Percentiles rank a stretch among this genome's conserved stretches.
phyloP scores from a whole-genome alignment of 2,329 filamentous ascomycete genomes.

The Lecanicillium sp. region DNA sequence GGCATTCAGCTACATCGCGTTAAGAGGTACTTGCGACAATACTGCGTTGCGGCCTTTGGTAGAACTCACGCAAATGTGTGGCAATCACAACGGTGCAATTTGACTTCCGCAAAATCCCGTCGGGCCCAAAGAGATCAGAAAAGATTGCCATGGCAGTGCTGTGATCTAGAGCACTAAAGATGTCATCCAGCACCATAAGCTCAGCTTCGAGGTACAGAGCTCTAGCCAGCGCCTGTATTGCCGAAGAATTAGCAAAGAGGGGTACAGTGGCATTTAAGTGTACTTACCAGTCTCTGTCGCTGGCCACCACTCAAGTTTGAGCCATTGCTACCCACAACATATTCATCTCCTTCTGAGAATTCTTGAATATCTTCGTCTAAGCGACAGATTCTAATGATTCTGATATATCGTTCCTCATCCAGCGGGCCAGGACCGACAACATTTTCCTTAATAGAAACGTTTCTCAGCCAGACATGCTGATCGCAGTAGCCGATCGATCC shows the following conservation, averaged over 20 bases:
- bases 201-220: neutral
- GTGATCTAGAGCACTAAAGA: neutral
- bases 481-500: neutral
- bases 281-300: neutral
- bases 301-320: conserved; percentile 1
- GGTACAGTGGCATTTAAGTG: too few species aligned
- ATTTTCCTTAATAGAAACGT: neutral
- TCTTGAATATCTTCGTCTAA: neutral
- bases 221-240: neutral
- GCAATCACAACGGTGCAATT: neutral
- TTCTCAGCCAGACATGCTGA: neutral
- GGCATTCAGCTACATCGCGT: neutral
- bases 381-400: neutral
- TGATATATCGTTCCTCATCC: neutral
- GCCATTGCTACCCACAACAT: neutral
- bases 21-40: too few species aligned
- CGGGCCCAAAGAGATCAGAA: neutral
- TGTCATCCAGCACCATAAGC: neutral
- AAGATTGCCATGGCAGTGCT: neutral
- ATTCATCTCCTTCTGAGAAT: neutral
- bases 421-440: neutral
- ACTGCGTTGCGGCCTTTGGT: too few species aligned
- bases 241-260: too few species aligned
- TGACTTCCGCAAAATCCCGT: neutral
- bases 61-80: neutral